phyloP scores from a whole-genome alignment of 805 yeast genomes.

The Wickerhamomyces tratensis region DNA sequence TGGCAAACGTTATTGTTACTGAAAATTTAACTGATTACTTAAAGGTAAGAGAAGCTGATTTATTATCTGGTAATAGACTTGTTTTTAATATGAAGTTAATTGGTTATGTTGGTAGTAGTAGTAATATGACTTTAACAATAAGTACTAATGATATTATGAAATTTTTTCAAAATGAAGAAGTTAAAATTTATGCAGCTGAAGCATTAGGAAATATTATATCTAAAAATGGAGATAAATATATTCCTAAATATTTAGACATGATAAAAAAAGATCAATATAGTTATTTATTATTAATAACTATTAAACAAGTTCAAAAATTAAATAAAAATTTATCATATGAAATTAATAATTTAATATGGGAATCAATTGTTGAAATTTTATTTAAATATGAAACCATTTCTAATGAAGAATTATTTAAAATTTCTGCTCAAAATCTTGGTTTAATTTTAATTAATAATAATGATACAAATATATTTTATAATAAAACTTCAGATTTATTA shows the following conservation, averaged over 20 bases:
- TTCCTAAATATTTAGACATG: constrained; percentile 27
- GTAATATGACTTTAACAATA: constrained; percentile 21
- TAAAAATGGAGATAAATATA: constrained; percentile 25
- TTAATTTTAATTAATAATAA: constrained; percentile 20
- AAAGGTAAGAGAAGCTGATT: constrained; percentile 10
- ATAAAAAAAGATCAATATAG: constrained; percentile 16
- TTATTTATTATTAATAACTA: constrained; percentile 20
- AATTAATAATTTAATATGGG: constrained; percentile 17
- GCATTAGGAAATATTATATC: constrained; percentile 42
- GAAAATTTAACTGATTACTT: constrained; percentile 15
- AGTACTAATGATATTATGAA: constrained; percentile 27
- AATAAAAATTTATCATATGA: constrained; percentile 15
- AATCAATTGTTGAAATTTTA: constrained; percentile 11
- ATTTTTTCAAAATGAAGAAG: constrained; percentile 24
- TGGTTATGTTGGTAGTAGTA: constrained; percentile 41
- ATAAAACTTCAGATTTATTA: constrained; percentile 12
- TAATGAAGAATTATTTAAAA: constrained; percentile 15
- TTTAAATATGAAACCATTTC: constrained; percentile 4
- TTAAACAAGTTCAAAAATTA: constrained; percentile 19
- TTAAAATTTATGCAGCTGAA: constrained; percentile 38
- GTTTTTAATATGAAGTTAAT: constrained; percentile 33
- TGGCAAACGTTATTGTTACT: constrained; percentile 15
- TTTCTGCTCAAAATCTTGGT: constrained; percentile 15
- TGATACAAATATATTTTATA: constrained; percentile 20
- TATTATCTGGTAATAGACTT: constrained; percentile 9